These are phyloP conservation scores for Pinus albicaulis DNA, from an alignment of 75 land plant genomes.

Conservation along the genomic window DNA sequence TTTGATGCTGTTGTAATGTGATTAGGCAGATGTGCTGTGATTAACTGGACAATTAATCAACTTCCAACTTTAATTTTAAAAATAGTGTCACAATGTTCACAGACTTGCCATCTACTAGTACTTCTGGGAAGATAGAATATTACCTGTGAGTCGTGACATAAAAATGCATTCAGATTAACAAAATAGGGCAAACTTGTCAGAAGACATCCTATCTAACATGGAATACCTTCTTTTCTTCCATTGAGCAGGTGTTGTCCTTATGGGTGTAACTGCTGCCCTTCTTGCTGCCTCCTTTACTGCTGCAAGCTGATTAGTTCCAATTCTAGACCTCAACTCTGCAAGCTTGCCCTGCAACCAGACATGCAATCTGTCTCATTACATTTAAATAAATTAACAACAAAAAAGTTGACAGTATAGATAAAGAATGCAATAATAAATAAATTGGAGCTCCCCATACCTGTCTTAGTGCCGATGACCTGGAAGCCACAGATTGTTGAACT, in stretches of 20 bases:
- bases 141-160: constrained; percentile 4
- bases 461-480: constrained; percentile 46
- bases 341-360: constrained; percentile 34
- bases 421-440: neutral
- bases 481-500: constrained; percentile 28
- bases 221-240: constrained; percentile 46
- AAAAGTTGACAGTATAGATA: neutral
- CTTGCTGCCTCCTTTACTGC: constrained; percentile 43
- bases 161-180: neutral
- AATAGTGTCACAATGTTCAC: neutral
- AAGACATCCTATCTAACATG: neutral
- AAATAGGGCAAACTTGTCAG: neutral
- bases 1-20: neutral
- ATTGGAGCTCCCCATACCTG: constrained; percentile 30
- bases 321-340: constrained; percentile 60
- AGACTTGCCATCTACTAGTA: constrained; percentile 1
- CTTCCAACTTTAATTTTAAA: neutral
- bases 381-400: neutral
- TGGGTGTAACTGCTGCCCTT: constrained; percentile 38
- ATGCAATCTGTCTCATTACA: neutral
- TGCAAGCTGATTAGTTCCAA: constrained; percentile 47
- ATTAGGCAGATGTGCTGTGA: neutral
- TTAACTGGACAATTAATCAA: neutral
- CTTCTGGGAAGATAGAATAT: neutral
- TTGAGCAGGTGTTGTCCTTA: constrained; percentile 21